phyloP scores from a whole-genome alignment of 306 rosid species.

The Nissolia schottii region DNA sequence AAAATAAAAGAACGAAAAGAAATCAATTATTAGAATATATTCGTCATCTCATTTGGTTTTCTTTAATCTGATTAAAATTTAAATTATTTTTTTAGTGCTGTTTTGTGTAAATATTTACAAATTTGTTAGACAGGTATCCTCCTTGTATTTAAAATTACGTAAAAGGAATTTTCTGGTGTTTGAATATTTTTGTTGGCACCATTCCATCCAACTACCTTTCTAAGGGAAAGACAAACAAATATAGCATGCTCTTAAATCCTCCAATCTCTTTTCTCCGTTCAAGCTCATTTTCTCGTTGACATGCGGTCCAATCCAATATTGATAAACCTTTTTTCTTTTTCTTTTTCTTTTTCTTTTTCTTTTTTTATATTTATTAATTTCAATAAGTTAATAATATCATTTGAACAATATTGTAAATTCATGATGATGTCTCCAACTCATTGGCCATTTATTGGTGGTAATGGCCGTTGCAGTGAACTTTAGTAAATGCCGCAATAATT shows the following conservation, averaged over 20 bases:
- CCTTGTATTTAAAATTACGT: background rate
- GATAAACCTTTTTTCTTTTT: too few relatives aligned
- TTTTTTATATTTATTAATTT: too few relatives aligned
- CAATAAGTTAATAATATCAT: background rate
- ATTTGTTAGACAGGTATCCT: background rate
- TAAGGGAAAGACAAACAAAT: background rate
- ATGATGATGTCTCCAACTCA: slow-evolving; percentile 29
- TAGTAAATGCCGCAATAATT: slow-evolving; percentile 32
- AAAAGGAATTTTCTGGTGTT: background rate
- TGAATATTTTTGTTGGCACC: background rate
- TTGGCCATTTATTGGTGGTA: slow-evolving; percentile 22
- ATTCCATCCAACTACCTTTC: background rate
- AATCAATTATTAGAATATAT: background rate
- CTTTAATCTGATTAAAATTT: too few relatives aligned
- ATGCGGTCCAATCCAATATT: background rate
- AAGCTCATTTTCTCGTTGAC: background rate
- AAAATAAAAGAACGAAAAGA: background rate
- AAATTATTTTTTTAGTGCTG: too few relatives aligned
- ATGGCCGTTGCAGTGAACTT: slow-evolving; percentile 26
- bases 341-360: too few relatives aligned
- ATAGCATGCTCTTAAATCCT: background rate
- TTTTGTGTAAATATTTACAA: background rate
- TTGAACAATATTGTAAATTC: slow-evolving; percentile 23
- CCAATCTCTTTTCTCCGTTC: too few relatives aligned
- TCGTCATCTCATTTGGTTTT: too few relatives aligned